Evolutionary conservation across 2,329 filamentous ascomycete genomes (phyloP).

Genomic region (Cytospora paraplurivora): DNA sequence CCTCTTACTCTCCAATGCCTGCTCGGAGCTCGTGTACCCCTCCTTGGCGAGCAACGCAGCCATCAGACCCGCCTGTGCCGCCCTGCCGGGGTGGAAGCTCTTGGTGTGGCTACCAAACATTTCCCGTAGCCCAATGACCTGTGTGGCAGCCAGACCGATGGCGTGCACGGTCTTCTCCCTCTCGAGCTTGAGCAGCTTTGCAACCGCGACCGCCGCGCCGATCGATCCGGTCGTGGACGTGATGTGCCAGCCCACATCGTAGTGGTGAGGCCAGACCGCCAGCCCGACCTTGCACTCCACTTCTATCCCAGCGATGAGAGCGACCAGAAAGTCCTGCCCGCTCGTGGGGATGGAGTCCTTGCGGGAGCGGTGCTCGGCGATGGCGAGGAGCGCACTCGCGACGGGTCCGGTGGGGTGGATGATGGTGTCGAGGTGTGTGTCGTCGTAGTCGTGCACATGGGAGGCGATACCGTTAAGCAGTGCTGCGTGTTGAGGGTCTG

Average conservation of each 20-base stretch:
- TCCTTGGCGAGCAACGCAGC: constrained; percentile 43
- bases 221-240: constrained; percentile 54
- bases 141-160: constrained; percentile 55
- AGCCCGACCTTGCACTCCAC: constrained; percentile 54
- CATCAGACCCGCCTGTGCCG: constrained; percentile 54
- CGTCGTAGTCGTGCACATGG: constrained; percentile 59
- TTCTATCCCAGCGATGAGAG: constrained; percentile 55
- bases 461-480: constrained; percentile 57
- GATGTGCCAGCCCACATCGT: constrained; percentile 59
- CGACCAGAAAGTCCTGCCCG: constrained; percentile 52
- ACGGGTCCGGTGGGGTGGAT: constrained; percentile 58
- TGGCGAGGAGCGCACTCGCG: constrained; percentile 51
- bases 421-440: constrained; percentile 57
- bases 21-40: constrained; percentile 50
- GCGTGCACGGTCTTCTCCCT: constrained; percentile 48
- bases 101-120: constrained; percentile 60
- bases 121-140: constrained; percentile 55
- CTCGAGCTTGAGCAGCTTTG: constrained; percentile 48
- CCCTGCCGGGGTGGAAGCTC: constrained; percentile 55
- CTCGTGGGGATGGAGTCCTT: constrained; percentile 35
- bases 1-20: constrained; percentile 53
- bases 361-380: constrained; percentile 43
- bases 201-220: constrained; percentile 54
- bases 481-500: constrained; percentile 52
- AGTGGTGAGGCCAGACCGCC: constrained; percentile 55